Base-by-base conservation (phyloP, 768 basidiomycete genomes). In the Xerocomellus dryophilus region DNA sequence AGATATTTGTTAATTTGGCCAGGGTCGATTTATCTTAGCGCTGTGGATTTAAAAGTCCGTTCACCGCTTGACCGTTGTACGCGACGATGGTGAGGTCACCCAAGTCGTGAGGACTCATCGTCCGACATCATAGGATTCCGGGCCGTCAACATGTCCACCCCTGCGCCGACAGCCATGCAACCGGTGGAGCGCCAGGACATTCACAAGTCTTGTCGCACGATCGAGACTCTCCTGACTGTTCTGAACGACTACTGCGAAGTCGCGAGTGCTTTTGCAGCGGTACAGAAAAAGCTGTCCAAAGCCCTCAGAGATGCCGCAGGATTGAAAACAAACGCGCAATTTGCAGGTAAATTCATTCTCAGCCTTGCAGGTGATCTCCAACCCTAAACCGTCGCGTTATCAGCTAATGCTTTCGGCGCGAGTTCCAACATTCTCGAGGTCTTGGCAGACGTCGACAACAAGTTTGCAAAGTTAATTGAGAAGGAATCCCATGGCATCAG, bases 161-260 rank as follows among this genome's bases (percentile, higher is more conserved):
- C 59, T 4, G 17, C 35, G 5, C 36, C 36, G 5, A 27, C 47
- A 14, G 17, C 68, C 32, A 21, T 56, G 5, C 55, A 66, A 18
- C 68, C 85, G 9, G 78, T 81, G 8, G 89, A 90, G 51, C 80
- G 87, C 20, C 66, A 74, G 17, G 88, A 91, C 57, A 78, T 92
- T 14, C 90, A 91, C 76, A 91, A 85, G 69, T 83, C 86, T 7
- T 90, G 90, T 77, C 86, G 85, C 66, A 77, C 86, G 3, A 74
- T 91, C 50, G 89, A 92, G 60, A 73, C 75, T 11, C 78, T 91
- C 29, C 78, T 88, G 53, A 78, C 75, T 57, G 70, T 83, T 43
- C 75, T 92, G 53, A 83, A 81, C 62, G 86, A 90, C 67, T 92
- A 91, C 63, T 86, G 81, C 64, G 86, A 92, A 60, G 83, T 86